Percentiles rank a stretch among this genome's conserved stretches.
These are phyloP conservation scores for Phyllosticta citribraziliensis DNA, from an alignment of 2,329 filamentous ascomycete genomes.

Conservation along the genomic window DNA sequence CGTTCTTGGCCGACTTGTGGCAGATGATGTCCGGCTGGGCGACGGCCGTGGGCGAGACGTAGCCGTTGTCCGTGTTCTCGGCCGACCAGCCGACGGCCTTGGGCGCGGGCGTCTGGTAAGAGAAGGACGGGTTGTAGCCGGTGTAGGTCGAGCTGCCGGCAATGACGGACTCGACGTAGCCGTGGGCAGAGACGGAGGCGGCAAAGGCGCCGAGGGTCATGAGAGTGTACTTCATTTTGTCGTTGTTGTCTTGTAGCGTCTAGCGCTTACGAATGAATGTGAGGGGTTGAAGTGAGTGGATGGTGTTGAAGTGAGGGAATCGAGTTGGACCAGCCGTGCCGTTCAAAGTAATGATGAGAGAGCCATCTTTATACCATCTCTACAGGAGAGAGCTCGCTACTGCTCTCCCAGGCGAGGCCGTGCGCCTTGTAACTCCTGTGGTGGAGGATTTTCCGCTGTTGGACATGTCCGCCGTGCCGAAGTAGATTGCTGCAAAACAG, in stretches of 20 bases:
- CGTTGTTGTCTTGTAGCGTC: constrained; percentile 1
- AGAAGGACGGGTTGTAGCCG: constrained; percentile 23
- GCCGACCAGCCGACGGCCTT: constrained; percentile 24
- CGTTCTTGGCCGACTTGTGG: constrained; percentile 25
- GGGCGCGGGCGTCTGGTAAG: constrained; percentile 22
- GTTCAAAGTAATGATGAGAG: constrained; percentile 1
- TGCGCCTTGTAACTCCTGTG: background rate
- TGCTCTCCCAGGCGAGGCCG: background rate
- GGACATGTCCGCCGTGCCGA: background rate
- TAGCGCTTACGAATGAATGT: constrained; percentile 6
- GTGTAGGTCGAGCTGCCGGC: constrained; percentile 21
- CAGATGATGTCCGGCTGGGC: constrained; percentile 22
- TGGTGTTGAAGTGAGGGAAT: background rate
- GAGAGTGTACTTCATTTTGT: constrained; percentile 15
- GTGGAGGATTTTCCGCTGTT: background rate
- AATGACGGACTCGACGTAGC: constrained; percentile 21
- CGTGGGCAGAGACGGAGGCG: constrained; percentile 18
- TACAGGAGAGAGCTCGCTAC: background rate
- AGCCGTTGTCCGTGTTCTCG: constrained; percentile 28
- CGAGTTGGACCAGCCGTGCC: constrained; percentile 8
- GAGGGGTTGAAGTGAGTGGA: constrained; percentile 6
- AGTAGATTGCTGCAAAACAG: constrained; percentile 5
- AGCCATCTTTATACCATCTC: constrained; percentile 1
- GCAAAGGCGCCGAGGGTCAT: constrained; percentile 18
- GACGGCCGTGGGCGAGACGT: constrained; percentile 22